A percentile compares a stretch with the other conserved stretches of the same genome.
These are phyloP conservation scores for Melanogaster broomeanus DNA, from an alignment of 768 basidiomycete species.

Conservation along the genomic window DNA sequence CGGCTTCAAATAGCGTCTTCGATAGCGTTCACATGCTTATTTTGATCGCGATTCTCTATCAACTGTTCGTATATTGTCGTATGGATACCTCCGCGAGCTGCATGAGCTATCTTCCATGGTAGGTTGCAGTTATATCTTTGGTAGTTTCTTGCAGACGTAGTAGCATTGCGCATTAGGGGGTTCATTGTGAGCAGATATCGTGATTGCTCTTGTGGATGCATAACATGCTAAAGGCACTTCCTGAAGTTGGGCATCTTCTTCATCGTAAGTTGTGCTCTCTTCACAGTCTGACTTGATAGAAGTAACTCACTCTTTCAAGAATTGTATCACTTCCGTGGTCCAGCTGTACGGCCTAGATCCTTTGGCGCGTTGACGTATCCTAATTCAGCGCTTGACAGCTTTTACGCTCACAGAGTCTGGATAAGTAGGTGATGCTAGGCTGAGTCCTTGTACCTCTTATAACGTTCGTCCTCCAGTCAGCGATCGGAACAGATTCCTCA, in stretches of 20 bases:
- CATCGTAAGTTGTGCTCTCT: constrained; percentile 1
- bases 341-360: constrained; percentile 8
- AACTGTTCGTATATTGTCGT: too few species aligned
- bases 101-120: too few species aligned
- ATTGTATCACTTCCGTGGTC: constrained; percentile 13
- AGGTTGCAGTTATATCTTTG: too few species aligned
- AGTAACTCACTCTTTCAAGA: constrained; percentile 2
- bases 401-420: constrained; percentile 24
- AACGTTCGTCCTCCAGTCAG: constrained; percentile 9
- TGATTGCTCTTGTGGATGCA: neutral
- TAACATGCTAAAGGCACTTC: neutral
- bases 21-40: too few species aligned
- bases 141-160: too few species aligned
- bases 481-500: constrained; percentile 7
- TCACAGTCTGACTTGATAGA: neutral
- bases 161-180: neutral
- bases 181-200: neutral
- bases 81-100: too few species aligned
- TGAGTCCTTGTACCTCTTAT: neutral
- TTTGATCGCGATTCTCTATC: too few species aligned
- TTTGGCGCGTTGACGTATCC: neutral
- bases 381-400: constrained; percentile 3
- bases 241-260: neutral
- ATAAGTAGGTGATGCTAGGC: constrained; percentile 12
- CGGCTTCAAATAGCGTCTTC: too few species aligned